Evolutionary conservation across 176 grass and related monocot species (phyloP), one percentile per base, ranked within the genome.

Genomic region (Oropetium thomaeum): DNA sequence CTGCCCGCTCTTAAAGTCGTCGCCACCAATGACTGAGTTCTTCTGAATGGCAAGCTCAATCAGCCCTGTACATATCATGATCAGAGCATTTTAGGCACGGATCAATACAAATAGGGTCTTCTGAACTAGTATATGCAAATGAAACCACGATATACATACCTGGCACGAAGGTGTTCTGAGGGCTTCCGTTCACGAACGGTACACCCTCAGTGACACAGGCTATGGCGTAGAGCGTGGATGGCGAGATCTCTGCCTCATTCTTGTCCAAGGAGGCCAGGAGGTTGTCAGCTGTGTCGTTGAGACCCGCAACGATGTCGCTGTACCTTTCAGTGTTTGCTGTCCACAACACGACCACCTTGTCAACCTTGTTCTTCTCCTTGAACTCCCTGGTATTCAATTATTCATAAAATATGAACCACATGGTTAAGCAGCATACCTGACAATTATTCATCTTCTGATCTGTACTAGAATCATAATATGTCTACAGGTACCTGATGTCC

Each of bases 1-100:
- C 52, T 99, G 96, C 16, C 96, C 96, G 67, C 96, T 99, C 76
- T 99, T 99, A 79, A 99, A 99, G 71, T 99, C 96, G 62, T 99
- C 96, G 28, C 96, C 96, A 32, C 91, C 96, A 62, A 99, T 99
- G 42, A 99, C 58, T 51, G 81, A 84, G 64, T 95, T 99, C 43
- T 82, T 89, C 49, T 90, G 85, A 35, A 99, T 99, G 55, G 96
- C 91, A 69, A 99, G 83, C 48, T 99, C 96, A 61, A 99, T 99
- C 41, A 99, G 64, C 16, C 96, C 96, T 99, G 79, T 41, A 74
- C 22, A 84, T 6, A 49, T 9, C 17, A 49, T 9, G 63, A 67
- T 52, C 53, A 57, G 23, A 12, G 10, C 3, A 57, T 11, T 57
- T 2, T 12, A 13, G 23, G 11, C 23, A 57, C 27, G 23, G 23